phyloP scores from a whole-genome alignment of 495 filamentous ascomycete species.

The Barbatosphaeria neglecta region DNA sequence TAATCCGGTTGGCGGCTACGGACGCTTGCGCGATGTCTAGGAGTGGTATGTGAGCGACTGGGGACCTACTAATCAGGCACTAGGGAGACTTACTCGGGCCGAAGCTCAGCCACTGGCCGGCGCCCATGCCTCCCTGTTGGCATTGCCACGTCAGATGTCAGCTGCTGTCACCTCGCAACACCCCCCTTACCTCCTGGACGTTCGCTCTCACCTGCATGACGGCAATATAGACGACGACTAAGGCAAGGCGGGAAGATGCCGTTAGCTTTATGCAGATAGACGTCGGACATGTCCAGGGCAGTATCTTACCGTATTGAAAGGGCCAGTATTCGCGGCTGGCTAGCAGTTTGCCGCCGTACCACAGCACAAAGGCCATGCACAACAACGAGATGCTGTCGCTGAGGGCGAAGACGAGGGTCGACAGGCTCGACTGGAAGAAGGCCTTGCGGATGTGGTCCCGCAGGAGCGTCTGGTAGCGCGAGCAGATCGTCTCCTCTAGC shows the following conservation, averaged over 20 bases:
- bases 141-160: too few species aligned
- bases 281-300: neutral
- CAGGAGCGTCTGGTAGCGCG: constrained; percentile 38
- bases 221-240: constrained; percentile 36
- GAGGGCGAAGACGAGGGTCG: constrained; percentile 38
- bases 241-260: too few species aligned
- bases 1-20: constrained; percentile 43
- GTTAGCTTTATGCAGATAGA: neutral
- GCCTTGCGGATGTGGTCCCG: constrained; percentile 38
- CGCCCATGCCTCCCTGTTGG: constrained; percentile 25
- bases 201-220: constrained; percentile 27
- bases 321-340: constrained; percentile 28
- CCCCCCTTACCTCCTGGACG: neutral
- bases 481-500: constrained; percentile 38
- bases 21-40: constrained; percentile 46
- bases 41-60: neutral
- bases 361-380: constrained; percentile 45
- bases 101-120: constrained; percentile 35
- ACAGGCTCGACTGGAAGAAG: constrained; percentile 37
- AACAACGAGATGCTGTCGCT: constrained; percentile 40
- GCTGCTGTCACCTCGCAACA: neutral
- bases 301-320: constrained; percentile 31
- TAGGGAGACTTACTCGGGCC: constrained; percentile 32
- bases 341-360: constrained; percentile 36
- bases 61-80: constrained; percentile 3